phyloP scores from a whole-genome alignment of 345 rosid genomes.

The Ceriops tagal region DNA sequence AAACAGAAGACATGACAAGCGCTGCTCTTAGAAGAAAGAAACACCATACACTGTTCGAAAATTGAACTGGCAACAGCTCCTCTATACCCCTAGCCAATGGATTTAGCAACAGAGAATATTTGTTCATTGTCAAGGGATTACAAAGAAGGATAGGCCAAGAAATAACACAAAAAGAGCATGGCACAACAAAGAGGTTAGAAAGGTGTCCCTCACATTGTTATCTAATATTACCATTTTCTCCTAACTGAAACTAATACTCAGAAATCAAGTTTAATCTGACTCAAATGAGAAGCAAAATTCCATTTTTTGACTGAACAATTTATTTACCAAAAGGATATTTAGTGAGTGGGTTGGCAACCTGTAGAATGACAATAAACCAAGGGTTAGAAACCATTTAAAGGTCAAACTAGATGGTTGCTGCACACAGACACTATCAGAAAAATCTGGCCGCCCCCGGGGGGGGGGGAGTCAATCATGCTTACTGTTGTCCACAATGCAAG shows the following conservation, averaged over 20 bases:
- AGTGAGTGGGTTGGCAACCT: slow-evolving; percentile 92
- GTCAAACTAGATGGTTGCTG: neutral
- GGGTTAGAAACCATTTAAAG: slow-evolving; percentile 19
- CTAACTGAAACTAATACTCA: too few relatives aligned
- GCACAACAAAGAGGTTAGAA: too few relatives aligned
- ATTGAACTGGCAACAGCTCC: slow-evolving; percentile 64
- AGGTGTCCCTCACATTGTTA: too few relatives aligned
- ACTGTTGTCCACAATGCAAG: slow-evolving; percentile 88
- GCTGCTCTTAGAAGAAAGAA: slow-evolving; percentile 62
- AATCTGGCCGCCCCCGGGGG: too few relatives aligned
- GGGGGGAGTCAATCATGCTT: slow-evolving; percentile 19
- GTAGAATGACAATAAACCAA: slow-evolving; percentile 16
- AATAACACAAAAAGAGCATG: neutral
- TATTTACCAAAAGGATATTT: slow-evolving; percentile 59
- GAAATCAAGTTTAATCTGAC: neutral
- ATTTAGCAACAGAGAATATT: slow-evolving; percentile 70
- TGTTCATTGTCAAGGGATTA: slow-evolving; percentile 39
- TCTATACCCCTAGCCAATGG: slow-evolving; percentile 90
- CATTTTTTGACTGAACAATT: too few relatives aligned
- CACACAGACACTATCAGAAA: neutral
- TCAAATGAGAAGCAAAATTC: too few relatives aligned
- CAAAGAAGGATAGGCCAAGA: neutral
- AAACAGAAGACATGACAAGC: slow-evolving; percentile 76
- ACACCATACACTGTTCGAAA: slow-evolving; percentile 52
- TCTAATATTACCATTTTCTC: too few relatives aligned